phyloP scores from a whole-genome alignment of 768 basidiomycete genomes.

The Amanita phalloides region DNA sequence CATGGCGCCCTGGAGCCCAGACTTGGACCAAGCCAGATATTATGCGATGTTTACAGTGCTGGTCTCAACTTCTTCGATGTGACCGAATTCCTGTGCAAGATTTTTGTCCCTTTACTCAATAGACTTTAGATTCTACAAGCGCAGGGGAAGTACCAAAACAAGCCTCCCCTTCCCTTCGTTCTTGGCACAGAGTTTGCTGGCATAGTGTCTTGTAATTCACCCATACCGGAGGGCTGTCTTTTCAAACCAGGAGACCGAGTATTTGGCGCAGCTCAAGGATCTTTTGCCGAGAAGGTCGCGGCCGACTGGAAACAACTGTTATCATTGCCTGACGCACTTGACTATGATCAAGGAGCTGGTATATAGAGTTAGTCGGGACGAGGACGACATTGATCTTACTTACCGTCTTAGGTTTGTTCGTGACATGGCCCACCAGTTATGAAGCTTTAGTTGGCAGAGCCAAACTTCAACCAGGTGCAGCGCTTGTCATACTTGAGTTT shows the following conservation, averaged over 20 bases:
- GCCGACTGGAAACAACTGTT: conserved; percentile 39
- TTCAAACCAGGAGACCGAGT: conserved; percentile 81
- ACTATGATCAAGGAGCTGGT: conserved; percentile 83
- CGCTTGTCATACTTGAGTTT: neutral
- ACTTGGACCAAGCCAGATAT: conserved; percentile 39
- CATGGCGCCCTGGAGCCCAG: conserved; percentile 49
- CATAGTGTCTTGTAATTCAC: conserved; percentile 52
- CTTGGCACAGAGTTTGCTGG: conserved; percentile 86
- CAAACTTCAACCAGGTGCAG: conserved; percentile 59
- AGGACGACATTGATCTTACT: neutral
- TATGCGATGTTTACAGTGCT: conserved; percentile 68
- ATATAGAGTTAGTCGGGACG: conserved; percentile 11
- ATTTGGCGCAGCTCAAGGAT: conserved; percentile 74
- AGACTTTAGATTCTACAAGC: conserved; percentile 61
- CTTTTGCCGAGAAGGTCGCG: conserved; percentile 69
- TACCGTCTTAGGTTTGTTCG: conserved; percentile 45
- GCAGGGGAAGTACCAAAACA: conserved; percentile 82
- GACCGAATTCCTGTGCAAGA: conserved; percentile 8
- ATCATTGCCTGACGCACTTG: conserved; percentile 64
- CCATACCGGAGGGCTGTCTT: conserved; percentile 69
- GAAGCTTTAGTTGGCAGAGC: conserved; percentile 86
- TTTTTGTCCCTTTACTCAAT: neutral
- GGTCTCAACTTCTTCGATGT: conserved; percentile 76
- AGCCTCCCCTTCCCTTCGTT: conserved; percentile 78
- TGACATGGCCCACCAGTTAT: conserved; percentile 94